These are phyloP conservation scores for Dissophora globulifera DNA, from an alignment of 192 early-diverging fungal species.

Conservation along the genomic window DNA sequence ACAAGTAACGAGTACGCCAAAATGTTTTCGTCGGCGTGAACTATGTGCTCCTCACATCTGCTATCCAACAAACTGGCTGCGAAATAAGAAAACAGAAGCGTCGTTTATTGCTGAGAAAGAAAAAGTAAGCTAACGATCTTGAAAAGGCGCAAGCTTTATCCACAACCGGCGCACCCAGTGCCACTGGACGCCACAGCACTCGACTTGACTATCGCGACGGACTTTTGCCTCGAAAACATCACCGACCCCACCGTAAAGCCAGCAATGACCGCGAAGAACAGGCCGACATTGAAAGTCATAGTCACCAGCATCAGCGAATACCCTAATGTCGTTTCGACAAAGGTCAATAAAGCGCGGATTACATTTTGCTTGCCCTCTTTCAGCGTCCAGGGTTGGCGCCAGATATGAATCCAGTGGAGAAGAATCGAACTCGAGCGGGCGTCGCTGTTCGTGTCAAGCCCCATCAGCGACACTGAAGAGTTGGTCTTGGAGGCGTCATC, in stretches of 20 bases:
- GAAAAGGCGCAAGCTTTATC: slow-evolving; percentile 17
- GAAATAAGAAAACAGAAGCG: too few relatives aligned
- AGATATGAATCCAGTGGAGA: slow-evolving; percentile 32
- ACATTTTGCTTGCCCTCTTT: slow-evolving; percentile 36
- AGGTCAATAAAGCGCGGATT: slow-evolving; percentile 51
- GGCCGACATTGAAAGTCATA: slow-evolving; percentile 73
- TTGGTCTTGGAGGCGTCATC: slow-evolving; percentile 13
- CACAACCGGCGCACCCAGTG: slow-evolving; percentile 53
- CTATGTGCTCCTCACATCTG: too few relatives aligned
- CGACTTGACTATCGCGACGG: slow-evolving; percentile 5
- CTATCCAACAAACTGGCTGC: too few relatives aligned
- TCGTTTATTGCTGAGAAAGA: too few relatives aligned
- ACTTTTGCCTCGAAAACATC: slow-evolving; percentile 53
- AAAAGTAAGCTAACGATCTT: background rate
- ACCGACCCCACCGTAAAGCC: slow-evolving; percentile 63
- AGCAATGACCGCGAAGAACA: slow-evolving; percentile 66
- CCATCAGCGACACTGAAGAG: slow-evolving; percentile 15
- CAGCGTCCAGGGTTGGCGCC: slow-evolving; percentile 34
- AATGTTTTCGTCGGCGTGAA: too few relatives aligned
- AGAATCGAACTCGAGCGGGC: slow-evolving; percentile 30
- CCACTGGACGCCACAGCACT: slow-evolving; percentile 7
- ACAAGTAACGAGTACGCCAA: too few relatives aligned
- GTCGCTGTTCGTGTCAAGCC: background rate
- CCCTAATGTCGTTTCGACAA: slow-evolving; percentile 55
- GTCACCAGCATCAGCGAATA: slow-evolving; percentile 70